Evolutionary conservation across 441 rosid genomes (phyloP).

Genomic region (Lagerstroemia fauriei): DNA sequence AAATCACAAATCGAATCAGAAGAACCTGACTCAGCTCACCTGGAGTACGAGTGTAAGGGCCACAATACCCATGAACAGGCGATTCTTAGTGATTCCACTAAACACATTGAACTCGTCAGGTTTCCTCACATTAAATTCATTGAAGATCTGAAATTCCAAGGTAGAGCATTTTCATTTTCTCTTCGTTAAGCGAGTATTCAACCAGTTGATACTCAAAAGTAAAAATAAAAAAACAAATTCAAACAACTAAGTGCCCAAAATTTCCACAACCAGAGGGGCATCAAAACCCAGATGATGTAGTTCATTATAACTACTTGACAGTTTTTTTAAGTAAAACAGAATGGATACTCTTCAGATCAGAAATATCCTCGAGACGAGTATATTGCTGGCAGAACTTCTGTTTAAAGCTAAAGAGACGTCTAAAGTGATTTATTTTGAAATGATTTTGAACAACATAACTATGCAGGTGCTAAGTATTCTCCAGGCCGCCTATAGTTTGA

Average conservation of each 20-base stretch:
- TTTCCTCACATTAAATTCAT: conserved; percentile 90
- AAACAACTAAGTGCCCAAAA: too few species aligned
- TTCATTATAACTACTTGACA: too few species aligned
- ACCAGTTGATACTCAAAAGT: too few species aligned
- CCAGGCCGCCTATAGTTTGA: not conserved
- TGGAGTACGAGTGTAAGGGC: conserved; percentile 68
- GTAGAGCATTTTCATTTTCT: not conserved
- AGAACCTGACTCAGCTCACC: conserved; percentile 42
- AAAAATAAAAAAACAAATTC: too few species aligned
- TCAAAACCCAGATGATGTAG: too few species aligned
- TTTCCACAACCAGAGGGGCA: too few species aligned
- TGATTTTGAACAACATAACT: not conserved
- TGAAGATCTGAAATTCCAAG: conserved; percentile 64
- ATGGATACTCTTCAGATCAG: too few species aligned
- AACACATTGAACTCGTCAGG: conserved; percentile 83
- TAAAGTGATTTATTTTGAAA: not conserved
- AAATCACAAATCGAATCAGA: not conserved
- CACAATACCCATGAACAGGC: conserved; percentile 71
- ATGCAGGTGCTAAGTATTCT: not conserved
- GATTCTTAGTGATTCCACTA: conserved; percentile 64
- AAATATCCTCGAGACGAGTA: too few species aligned
- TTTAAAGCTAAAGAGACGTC: too few species aligned
- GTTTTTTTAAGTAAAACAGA: too few species aligned
- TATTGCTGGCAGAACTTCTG: too few species aligned
- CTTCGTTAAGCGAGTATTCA: not conserved